phyloP scores from a whole-genome alignment of 768 basidiomycete species.

The Pisolithus tinctorius region DNA sequence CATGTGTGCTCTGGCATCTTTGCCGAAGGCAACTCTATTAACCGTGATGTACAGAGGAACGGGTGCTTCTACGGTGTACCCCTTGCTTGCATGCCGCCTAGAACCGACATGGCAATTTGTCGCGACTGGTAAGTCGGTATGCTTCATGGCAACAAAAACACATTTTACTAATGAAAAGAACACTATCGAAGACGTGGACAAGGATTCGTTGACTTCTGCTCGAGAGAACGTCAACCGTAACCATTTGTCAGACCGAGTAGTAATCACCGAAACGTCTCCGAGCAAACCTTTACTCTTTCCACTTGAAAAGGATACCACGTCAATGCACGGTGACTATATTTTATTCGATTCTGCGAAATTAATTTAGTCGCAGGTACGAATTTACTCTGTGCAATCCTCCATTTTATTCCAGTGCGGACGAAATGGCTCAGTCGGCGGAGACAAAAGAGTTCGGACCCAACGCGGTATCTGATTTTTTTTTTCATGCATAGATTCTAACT shows the following conservation, averaged over 20 bases:
- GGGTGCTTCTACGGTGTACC: constrained; percentile 86
- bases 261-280: constrained; percentile 32
- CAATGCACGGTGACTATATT: constrained; percentile 2
- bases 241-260: constrained; percentile 43
- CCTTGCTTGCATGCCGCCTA: constrained; percentile 59
- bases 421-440: constrained; percentile 52
- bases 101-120: constrained; percentile 51
- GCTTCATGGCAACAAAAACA: neutral
- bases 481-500: neutral
- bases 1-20: constrained; percentile 43
- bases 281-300: constrained; percentile 39
- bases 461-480: constrained; percentile 46
- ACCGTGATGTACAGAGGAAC: constrained; percentile 55
- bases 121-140: constrained; percentile 52
- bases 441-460: constrained; percentile 61
- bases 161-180: neutral
- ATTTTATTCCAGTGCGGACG: constrained; percentile 76
- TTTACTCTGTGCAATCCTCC: constrained; percentile 97
- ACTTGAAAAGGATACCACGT: constrained; percentile 8
- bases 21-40: neutral
- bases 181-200: constrained; percentile 58
- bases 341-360: neutral
- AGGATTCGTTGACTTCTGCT: constrained; percentile 51
- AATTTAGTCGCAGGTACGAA: constrained; percentile 39
- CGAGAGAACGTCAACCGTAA: constrained; percentile 53